Evolutionary conservation across 1,284 basidiomycete genomes (phyloP), one percentile per base, ranked within the genome.

Genomic region (Chondrostereum purpureum): DNA sequence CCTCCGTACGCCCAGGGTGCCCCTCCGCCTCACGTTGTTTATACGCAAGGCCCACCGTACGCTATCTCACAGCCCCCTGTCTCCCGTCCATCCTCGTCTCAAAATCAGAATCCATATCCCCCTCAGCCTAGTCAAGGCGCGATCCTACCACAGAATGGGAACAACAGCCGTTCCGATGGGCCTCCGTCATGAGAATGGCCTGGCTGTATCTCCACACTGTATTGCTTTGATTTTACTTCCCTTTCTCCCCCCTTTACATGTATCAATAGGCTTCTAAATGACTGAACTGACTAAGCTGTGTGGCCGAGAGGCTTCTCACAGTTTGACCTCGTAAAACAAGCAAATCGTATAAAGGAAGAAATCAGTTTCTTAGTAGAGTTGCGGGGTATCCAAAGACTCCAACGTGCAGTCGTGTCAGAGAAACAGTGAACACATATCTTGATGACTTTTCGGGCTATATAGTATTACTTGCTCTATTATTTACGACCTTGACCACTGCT

Each of bases 11-110:
- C 67, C 48, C 63, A 76, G 40, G 59, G 57, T 39, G 70, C 65
- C n/a, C 70, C 73, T 34, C 66, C 75, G 33, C 74, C 76, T 49
- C 62, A 70, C 8, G 68, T 75, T 43, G 67, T 78, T 13, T 84
- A 80, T 58, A 66, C 66, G 18, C 77, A 78, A 53, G 60, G 62
- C 16, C 55, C 39, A 11, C 39, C 39, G 11, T 41, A 41, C 17
- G 65, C 51, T 36, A 22, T 53, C 37, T 58, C 66, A 34, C 58
- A 58, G 22, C 57, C 61, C 23, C 52, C 62, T 19, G 52, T 65
- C 22, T 59, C 63, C 27, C 65, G 71, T 49, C 63, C 68, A 20
- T 58, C 65, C 18, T 73, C 76, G 2, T 75, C 77, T 3, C 74
- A 77, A 58, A 75, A 75, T 50, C 57, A 64, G 33, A 31, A 31